phyloP scores from a whole-genome alignment of 768 basidiomycete genomes.

The Psilocybe azurescens region DNA sequence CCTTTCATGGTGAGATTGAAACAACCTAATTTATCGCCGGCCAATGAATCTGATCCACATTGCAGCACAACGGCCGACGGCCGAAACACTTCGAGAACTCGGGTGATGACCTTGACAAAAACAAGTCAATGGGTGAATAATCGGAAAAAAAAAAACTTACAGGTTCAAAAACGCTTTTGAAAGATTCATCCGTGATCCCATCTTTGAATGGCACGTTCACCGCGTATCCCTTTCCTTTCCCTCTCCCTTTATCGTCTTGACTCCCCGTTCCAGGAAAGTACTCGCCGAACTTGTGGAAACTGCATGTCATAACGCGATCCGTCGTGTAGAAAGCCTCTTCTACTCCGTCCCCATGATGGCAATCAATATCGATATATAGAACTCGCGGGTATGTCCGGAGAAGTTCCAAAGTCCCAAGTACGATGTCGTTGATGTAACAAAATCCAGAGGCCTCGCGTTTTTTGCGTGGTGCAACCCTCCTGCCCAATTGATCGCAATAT shows the following conservation, averaged over 20 bases:
- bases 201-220: constrained; percentile 95
- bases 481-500: constrained; percentile 98
- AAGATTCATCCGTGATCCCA: constrained; percentile 91
- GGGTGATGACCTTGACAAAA: constrained; percentile 70
- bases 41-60: constrained; percentile 94
- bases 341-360: constrained; percentile 98
- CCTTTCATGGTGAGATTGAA: constrained; percentile 97
- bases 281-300: constrained; percentile 97
- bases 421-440: constrained; percentile 99
- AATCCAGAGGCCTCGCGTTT: constrained; percentile 98
- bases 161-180: constrained; percentile 88
- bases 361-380: constrained; percentile 97
- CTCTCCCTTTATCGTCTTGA: constrained; percentile 84
- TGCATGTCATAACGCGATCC: constrained; percentile 96
- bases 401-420: constrained; percentile 92
- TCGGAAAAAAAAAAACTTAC: constrained; percentile 48
- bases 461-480: constrained; percentile 99
- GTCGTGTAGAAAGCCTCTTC: constrained; percentile 99
- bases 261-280: constrained; percentile 91
- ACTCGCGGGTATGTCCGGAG: constrained; percentile 87
- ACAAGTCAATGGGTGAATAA: background rate
- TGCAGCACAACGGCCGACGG: constrained; percentile 91
- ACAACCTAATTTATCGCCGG: constrained; percentile 94
- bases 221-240: constrained; percentile 85
- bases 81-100: constrained; percentile 85